These are phyloP conservation scores for Cupressus sempervirens DNA, from an alignment of 75 land plant species.

Conservation along the genomic window DNA sequence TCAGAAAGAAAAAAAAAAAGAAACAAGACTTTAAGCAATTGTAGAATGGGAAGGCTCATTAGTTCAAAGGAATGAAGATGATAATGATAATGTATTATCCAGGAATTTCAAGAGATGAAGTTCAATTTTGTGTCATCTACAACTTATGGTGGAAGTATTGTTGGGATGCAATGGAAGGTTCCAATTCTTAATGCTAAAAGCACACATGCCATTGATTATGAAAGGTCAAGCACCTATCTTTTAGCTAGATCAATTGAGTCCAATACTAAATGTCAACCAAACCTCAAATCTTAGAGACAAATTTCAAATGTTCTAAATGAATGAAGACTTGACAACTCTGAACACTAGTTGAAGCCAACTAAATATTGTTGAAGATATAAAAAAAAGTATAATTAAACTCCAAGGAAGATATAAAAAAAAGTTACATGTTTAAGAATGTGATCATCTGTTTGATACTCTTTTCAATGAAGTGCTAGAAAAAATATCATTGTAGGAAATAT, in stretches of 20 bases:
- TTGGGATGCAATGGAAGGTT: conserved; percentile 21
- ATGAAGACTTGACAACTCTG: no score
- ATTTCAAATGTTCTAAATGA: no score
- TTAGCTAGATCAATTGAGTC: conserved; percentile 22
- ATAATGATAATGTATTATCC: conserved; percentile 18
- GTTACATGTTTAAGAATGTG: no score
- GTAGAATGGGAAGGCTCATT: conserved; percentile 23
- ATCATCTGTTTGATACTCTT: no score
- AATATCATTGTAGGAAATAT: no score
- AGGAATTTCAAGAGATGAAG: conserved; percentile 52
- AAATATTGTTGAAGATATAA: no score
- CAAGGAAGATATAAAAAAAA: no score
- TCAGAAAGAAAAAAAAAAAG: not conserved
- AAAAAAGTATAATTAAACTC: no score
- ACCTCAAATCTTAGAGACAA: no score
- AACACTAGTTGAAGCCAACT: no score
- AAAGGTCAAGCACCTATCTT: not conserved
- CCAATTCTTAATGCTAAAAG: conserved; percentile 17
- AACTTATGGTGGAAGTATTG: conserved; percentile 17
- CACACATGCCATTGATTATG: conserved; percentile 3
- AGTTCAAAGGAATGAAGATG: conserved; percentile 14
- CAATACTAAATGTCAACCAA: no score
- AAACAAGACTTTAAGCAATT: conserved; percentile 10
- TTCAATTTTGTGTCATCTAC: conserved; percentile 56
- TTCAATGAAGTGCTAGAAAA: no score